Evolutionary conservation across 805 yeast genomes (phyloP).

Genomic region (Metschnikowia arizonensis): DNA sequence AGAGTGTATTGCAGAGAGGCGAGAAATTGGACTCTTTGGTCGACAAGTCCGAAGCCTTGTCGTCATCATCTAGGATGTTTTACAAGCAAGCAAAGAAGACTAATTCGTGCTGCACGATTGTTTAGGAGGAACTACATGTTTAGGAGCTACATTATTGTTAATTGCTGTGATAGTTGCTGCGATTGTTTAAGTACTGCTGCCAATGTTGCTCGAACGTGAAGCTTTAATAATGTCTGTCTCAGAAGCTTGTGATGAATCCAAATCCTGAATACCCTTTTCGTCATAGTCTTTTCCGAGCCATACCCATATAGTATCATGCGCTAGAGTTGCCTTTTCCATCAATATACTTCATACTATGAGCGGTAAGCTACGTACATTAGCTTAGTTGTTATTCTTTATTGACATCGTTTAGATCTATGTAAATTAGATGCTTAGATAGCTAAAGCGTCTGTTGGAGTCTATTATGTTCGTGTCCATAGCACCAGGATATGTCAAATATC

Average conservation of each 20-base stretch:
- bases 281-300: background rate
- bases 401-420: slow-evolving; percentile 1
- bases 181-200: slow-evolving; percentile 15
- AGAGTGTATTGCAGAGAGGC: slow-evolving; percentile 90
- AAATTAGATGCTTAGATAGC: background rate
- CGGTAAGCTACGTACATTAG: background rate
- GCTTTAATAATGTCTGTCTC: background rate
- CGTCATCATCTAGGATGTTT: slow-evolving; percentile 85
- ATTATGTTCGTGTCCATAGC: slow-evolving; percentile 2
- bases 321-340: background rate
- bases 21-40: slow-evolving; percentile 92
- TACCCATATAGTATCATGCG: background rate
- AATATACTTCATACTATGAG: background rate
- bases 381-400: background rate
- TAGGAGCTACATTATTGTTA: too few species aligned
- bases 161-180: too few species aligned
- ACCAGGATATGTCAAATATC: slow-evolving; percentile 9
- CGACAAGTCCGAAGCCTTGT: slow-evolving; percentile 90
- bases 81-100: slow-evolving; percentile 93
- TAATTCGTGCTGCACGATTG: slow-evolving; percentile 28
- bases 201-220: background rate
- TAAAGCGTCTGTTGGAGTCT: background rate
- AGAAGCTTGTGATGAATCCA: background rate
- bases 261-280: background rate
- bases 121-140: too few species aligned